Base-by-base conservation (phyloP, 495 filamentous ascomycete genomes). In the Copromyces sp. region DNA sequence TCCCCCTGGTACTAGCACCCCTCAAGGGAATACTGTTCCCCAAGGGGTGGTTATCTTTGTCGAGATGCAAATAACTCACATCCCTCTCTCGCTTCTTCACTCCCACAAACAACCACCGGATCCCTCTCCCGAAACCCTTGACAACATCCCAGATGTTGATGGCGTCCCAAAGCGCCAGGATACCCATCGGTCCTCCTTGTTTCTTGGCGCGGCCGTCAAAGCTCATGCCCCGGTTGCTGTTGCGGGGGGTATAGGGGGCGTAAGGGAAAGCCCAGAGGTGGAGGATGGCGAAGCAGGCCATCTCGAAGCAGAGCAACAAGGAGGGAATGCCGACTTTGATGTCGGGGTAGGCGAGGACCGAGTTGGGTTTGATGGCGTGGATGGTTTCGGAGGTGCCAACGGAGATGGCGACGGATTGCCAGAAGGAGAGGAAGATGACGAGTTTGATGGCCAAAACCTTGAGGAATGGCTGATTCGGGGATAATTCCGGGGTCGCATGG, bases 381-480 rank as follows among this genome's bases (percentile, higher is more conserved):
- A 86, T 76, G 0, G 83, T 84, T 65, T 65, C 53, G 1, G 89
- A 91, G 16, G 89, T 90, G 69, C 92, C 85, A 69, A 94, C 83
- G 41, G 88, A 91, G 75, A 94, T 92, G 69, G 92, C 73, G 70
- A 89, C 87, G 53, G 87, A 88, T 78, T 97, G 94, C 94, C 94
- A 97, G 81, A 97, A 97, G 6, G 92, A 95, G 71, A 97, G 86
- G 85, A 97, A 97, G 80, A 97, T 95, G 75, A 97, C 94, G 44
- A 97, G 87, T 77, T 97, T 97, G 78, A 97, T 97, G 72, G 93
- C 92, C 4, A 93, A 74, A 9, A 97, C 87, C 78, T 97, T 97
- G 70, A 97, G 81, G 73, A 96, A 92, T 3, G 94, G 92, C 20
- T 81, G 83, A 74, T 97, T 86, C 39, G 89, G 84, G n/a, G 86